Evolutionary conservation across 805 yeast species (phyloP), one percentile per base, ranked within the genome.

Genomic region (Scheffersomyces stipitis): DNA sequence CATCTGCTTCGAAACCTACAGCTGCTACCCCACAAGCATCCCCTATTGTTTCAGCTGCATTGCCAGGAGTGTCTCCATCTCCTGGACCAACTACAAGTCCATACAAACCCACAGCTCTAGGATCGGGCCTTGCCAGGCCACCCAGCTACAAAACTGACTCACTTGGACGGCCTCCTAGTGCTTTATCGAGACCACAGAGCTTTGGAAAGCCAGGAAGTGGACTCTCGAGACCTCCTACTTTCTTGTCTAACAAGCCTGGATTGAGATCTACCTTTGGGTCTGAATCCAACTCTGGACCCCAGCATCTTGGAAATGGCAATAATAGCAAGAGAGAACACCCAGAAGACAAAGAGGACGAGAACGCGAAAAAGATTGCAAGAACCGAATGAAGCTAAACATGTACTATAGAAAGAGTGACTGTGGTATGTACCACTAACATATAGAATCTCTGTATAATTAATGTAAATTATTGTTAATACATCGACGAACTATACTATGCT

Each of bases 171-270:
- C 62, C 66, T 4, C 48, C 62, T 8, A 36, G 33, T 13, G 34
- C 51, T 17, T 38, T 45, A 15, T 42, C 53, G 12, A 54, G 51
- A 30, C 62, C 64, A 1, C 58, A 45, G 24, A 46, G 58, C 16
- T 54, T 54, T 33, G 48, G 58, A n/a, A 60, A 62, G 38, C 63
- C 64, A 9, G 60, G 62, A 8, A 44, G 51, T 12, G 54, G 51
- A 14, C 50, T 64, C 36, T 46, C 60, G 9, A 52, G 56, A 37
- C 71, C 72, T 5, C 71, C 72, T 4, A 63, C 60, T 44, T 66
- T 66, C 36, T 42, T 62, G 12, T 54, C 70, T 5, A 64, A 57
- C 34, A 68, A 66, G 40, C 63, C 64, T 2, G 40, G 47, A 6
- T 28, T 40, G 7, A 27, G 38, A 12, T 37, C 31, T 24, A 39